A percentile compares a stretch with the other conserved stretches of the same genome.
These are phyloP conservation scores for Alternaria brassicicola DNA, from an alignment of 2,329 filamentous ascomycete genomes.

Conservation along the genomic window DNA sequence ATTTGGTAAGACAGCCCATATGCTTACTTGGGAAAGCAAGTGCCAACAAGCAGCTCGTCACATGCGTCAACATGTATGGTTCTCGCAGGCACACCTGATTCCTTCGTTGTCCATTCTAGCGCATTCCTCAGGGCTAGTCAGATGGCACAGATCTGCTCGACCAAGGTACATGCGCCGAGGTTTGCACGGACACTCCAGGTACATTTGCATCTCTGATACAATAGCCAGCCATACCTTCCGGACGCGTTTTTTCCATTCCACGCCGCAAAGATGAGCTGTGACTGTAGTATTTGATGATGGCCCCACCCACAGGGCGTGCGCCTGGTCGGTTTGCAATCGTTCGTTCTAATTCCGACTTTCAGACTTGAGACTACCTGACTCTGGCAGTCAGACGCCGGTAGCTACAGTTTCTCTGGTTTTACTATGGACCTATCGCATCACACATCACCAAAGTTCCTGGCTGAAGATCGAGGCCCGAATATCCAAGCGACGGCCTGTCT, in stretches of 20 bases:
- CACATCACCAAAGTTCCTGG: slow-evolving; percentile 17
- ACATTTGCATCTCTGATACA: background rate
- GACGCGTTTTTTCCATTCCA: background rate
- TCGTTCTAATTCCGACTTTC: slow-evolving; percentile 4
- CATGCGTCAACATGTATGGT: background rate
- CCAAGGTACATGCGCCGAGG: slow-evolving; percentile 1
- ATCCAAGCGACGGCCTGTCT: slow-evolving; percentile 23
- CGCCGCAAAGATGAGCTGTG: slow-evolving; percentile 4
- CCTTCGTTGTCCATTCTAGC: background rate
- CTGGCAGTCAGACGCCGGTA: slow-evolving; percentile 17
- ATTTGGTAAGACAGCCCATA: background rate
- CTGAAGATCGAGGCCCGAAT: slow-evolving; percentile 21
- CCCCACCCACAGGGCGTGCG: background rate
- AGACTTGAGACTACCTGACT: slow-evolving; percentile 8
- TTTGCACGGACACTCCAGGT: slow-evolving; percentile 1
- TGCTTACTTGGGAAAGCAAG: background rate
- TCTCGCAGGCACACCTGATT: background rate
- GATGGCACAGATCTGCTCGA: slow-evolving; percentile 1
- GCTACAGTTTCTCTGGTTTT: background rate
- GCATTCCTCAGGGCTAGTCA: background rate
- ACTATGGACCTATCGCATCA: slow-evolving; percentile 1
- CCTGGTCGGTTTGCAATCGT: background rate
- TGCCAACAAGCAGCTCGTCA: background rate
- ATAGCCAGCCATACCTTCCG: background rate
- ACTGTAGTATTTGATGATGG: slow-evolving; percentile 5